A percentile compares a stretch with the other conserved stretches of the same genome.
Conservation (phyloP, 495 filamentous ascomycete genomes). For the Neurospora sp. region DNA sequence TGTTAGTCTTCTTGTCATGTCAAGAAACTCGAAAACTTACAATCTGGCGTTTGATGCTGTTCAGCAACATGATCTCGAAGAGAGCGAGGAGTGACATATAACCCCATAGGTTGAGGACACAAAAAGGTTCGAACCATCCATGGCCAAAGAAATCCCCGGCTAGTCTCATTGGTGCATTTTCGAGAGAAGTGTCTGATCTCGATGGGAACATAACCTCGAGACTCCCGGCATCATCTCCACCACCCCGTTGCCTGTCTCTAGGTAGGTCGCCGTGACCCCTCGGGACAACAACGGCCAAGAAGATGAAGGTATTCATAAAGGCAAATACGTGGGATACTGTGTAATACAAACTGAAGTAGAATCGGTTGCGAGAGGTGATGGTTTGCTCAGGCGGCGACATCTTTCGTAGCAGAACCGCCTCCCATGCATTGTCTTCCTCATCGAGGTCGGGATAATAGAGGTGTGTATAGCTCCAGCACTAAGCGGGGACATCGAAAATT, state of each 20-base stretch:
- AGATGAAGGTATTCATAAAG: slow-evolving; percentile 35
- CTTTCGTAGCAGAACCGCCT: slow-evolving; percentile 17
- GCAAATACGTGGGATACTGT: slow-evolving; percentile 31
- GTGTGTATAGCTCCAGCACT: slow-evolving; percentile 41
- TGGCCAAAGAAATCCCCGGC: slow-evolving; percentile 21
- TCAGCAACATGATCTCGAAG: slow-evolving; percentile 36
- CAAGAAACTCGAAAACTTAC: slow-evolving; percentile 18
- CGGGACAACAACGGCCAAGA: slow-evolving; percentile 37
- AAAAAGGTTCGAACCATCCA: slow-evolving; percentile 29
- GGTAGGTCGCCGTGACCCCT: slow-evolving; percentile 22
- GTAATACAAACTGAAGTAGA: slow-evolving; percentile 42
- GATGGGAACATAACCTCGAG: background rate
- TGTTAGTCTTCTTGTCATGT: background rate
- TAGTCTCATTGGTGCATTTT: background rate
- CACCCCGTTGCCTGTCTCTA: background rate
- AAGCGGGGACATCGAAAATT: background rate
- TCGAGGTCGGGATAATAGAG: slow-evolving; percentile 30
- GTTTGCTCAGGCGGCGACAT: slow-evolving; percentile 31
- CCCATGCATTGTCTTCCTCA: slow-evolving; percentile 17
- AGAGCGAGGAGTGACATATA: slow-evolving; percentile 33
- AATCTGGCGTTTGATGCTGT: slow-evolving; percentile 38
- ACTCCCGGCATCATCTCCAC: background rate
- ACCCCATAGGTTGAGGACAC: slow-evolving; percentile 34
- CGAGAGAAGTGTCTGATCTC: background rate
- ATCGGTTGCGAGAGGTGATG: slow-evolving; percentile 22